Evolutionary conservation across 169 alveolate genomes (phyloP).

Genomic region (Plasmodium ovale): DNA sequence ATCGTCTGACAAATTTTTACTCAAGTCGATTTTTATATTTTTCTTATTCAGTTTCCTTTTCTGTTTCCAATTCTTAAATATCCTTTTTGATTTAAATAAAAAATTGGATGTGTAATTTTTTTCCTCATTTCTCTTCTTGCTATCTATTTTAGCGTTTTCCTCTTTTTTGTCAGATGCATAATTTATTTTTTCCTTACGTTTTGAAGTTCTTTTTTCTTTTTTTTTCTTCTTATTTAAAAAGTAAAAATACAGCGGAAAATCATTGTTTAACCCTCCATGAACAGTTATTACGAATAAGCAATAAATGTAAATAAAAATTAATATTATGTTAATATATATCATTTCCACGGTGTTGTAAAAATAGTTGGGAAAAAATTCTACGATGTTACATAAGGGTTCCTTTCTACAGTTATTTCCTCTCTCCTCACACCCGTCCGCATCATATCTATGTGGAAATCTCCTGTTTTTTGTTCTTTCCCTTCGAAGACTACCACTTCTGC

Average conservation of each 20-base stretch:
- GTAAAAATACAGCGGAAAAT: conserved; percentile 57
- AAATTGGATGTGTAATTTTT: conserved; percentile 55
- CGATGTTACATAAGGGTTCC: conserved; percentile 19
- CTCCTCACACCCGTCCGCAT: not conserved
- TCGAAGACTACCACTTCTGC: not conserved
- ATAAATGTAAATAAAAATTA: conserved; percentile 44
- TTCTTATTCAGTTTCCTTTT: conserved; percentile 35
- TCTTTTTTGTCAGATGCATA: conserved; percentile 11
- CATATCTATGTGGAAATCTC: not conserved
- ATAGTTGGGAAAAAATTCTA: conserved; percentile 58
- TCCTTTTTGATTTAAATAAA: conserved; percentile 37
- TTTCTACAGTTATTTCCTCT: not conserved
- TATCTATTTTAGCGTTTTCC: not conserved
- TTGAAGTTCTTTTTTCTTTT: conserved; percentile 9
- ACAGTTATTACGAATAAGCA: conserved; percentile 52
- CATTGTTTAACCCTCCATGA: conserved; percentile 70
- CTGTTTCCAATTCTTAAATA: conserved; percentile 64
- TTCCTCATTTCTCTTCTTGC: conserved; percentile 43
- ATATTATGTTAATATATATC: conserved; percentile 47
- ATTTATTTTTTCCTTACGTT: conserved; percentile 25
- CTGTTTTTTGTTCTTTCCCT: not conserved
- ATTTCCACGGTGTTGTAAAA: conserved; percentile 35
- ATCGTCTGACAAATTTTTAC: conserved; percentile 13
- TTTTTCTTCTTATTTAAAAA: conserved; percentile 63
- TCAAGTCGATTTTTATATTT: conserved; percentile 36